Evolutionary conservation across 2,329 filamentous ascomycete genomes (phyloP).

Genomic region (Beauveria bassiana): DNA sequence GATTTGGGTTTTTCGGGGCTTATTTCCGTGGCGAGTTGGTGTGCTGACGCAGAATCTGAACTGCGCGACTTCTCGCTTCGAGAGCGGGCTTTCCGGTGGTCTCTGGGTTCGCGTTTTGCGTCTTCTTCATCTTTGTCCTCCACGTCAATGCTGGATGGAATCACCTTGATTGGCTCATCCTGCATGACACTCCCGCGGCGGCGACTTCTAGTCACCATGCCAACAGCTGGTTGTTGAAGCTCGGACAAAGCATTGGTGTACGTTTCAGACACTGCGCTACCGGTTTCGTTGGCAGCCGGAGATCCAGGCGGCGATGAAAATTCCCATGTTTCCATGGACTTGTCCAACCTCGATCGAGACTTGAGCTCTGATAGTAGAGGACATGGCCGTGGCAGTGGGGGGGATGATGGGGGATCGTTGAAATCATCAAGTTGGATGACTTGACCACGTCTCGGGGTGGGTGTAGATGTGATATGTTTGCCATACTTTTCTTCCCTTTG

Average conservation of each 20-base stretch:
- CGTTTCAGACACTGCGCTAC: neutral
- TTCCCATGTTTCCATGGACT: constrained; percentile 36
- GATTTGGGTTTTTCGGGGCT: neutral
- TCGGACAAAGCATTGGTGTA: neutral
- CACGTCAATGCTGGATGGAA: constrained; percentile 8
- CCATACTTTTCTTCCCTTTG: constrained; percentile 36
- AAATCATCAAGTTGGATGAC: constrained; percentile 40
- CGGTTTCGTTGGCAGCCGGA: constrained; percentile 24
- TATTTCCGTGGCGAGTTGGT: neutral
- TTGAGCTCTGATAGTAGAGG: constrained; percentile 45
- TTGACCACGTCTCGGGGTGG: constrained; percentile 51
- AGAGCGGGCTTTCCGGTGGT: neutral
- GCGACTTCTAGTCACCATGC: constrained; percentile 11
- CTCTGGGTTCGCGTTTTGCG: neutral
- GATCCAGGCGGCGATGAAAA: constrained; percentile 53
- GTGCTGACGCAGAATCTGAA: neutral
- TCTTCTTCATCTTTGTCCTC: neutral
- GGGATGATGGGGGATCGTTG: constrained; percentile 51
- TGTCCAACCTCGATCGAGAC: constrained; percentile 34
- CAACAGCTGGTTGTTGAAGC: neutral
- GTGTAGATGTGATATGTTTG: constrained; percentile 51
- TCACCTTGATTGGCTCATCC: constrained; percentile 2
- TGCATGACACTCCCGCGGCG: neutral
- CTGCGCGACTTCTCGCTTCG: neutral
- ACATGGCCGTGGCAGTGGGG: constrained; percentile 46